These are phyloP conservation scores for Hymenoscyphus linearis DNA, from an alignment of 2,329 filamentous ascomycete genomes.

Conservation along the genomic window DNA sequence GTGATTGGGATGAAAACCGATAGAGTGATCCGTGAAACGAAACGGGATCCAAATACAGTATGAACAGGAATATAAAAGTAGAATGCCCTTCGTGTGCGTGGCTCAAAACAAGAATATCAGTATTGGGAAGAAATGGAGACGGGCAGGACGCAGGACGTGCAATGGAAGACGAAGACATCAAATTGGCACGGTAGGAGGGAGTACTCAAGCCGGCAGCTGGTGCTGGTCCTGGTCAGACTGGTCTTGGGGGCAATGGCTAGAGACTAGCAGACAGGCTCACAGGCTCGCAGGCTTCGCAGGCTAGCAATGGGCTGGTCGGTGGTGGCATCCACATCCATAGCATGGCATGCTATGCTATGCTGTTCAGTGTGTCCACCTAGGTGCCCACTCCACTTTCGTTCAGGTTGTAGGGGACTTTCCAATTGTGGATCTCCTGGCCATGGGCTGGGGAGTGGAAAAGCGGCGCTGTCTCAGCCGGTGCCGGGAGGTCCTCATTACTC, in stretches of 20 bases:
- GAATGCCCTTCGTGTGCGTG: background rate
- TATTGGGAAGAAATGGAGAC: background rate
- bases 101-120: conserved; percentile 1
- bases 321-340: background rate
- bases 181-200: background rate
- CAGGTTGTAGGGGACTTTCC: conserved; percentile 1
- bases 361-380: no score
- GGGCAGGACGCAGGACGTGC: background rate
- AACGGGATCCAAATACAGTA: background rate
- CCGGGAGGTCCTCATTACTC: background rate
- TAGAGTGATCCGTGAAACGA: background rate
- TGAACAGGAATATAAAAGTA: background rate
- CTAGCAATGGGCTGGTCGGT: no score
- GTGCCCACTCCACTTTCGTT: background rate
- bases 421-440: background rate
- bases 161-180: background rate
- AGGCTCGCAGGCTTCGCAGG: no score
- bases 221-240: no score
- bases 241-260: no score
- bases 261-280: no score
- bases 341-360: background rate
- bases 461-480: background rate
- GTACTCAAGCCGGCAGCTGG: background rate
- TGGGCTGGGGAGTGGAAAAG: background rate
- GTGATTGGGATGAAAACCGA: background rate